Evolutionary conservation across 768 basidiomycete species (phyloP).

Genomic region (Boletus vinaceobasis): DNA sequence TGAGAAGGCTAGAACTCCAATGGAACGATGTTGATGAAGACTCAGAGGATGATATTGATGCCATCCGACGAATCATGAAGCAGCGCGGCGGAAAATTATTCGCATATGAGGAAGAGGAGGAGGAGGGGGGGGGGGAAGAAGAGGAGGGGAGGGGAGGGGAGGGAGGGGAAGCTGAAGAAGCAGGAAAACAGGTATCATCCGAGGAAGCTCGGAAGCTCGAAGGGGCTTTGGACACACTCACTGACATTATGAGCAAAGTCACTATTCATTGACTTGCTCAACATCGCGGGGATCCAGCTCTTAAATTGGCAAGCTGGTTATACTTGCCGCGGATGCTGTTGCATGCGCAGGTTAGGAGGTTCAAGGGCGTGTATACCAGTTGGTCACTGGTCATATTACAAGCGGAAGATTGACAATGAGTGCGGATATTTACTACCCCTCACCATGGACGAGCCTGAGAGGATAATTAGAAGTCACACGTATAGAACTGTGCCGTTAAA

Average conservation of each 20-base stretch:
- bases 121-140: slow-evolving; percentile 64
- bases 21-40: slow-evolving; percentile 88
- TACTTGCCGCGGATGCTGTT: slow-evolving; percentile 1
- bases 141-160: slow-evolving; percentile 40
- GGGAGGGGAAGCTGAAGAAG: slow-evolving; percentile 23
- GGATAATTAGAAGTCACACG: neutral
- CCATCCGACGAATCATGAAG: slow-evolving; percentile 52
- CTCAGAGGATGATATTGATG: slow-evolving; percentile 52
- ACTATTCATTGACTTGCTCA: slow-evolving; percentile 35
- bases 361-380: slow-evolving; percentile 23
- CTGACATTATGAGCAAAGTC: slow-evolving; percentile 66
- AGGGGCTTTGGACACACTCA: slow-evolving; percentile 52
- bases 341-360: neutral
- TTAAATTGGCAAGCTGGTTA: neutral
- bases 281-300: neutral
- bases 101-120: slow-evolving; percentile 77
- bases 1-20: slow-evolving; percentile 79
- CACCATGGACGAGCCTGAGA: neutral
- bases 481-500: neutral
- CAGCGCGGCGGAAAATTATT: slow-evolving; percentile 65
- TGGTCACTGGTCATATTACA: slow-evolving; percentile 11
- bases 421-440: slow-evolving; percentile 3
- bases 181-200: slow-evolving; percentile 19
- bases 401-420: neutral
- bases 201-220: slow-evolving; percentile 29